Base-by-base conservation (phyloP, 2,329 filamentous ascomycete genomes). In the Colletotrichum sp. region DNA sequence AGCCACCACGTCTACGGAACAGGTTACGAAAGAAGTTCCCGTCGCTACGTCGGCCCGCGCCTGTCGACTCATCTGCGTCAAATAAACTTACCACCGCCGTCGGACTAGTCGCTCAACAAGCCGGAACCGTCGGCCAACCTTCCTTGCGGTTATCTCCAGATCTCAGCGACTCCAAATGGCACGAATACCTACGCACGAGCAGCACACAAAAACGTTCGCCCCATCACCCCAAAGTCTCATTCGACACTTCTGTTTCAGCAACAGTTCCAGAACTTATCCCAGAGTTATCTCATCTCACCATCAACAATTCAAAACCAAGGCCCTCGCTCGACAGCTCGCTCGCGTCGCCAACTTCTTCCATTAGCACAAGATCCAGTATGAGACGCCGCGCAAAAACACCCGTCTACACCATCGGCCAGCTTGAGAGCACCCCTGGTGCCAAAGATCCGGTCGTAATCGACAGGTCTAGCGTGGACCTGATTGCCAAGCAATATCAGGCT, bases 381-480 rank as follows among this genome's bases (percentile, higher is more conserved):
- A 85, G 88, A 72, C 86, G 87, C 34, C 87, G 87, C 68, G 88
- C 88, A 52, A 91, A 90, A 80, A 90, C 89, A 3, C 89, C 89
- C 0, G 87, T 90, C 26, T 85, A 85, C 57, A 83, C 83, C 12
- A 88, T 90, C 72, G 88, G 88, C 16, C 89, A 90, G 78, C 83
- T 89, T 3, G 89, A 90, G 75, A 82, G 76, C 57, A 79, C 82
- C 8, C 74, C 79, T 16, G 77, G 79, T 28, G 73, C 76, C 60
- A 78, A 81, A 9, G 77, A 79, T 6, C 79, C 78, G 12, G 77
- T 77, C 5, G 76, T 81, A 5, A 81, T 81, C 39, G 85, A 86
- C 77, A 84, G 82, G 1, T 84, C 85, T 2, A 89, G 86, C 78
- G 86, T 87, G 39, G 88, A 90, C 69, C 81, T 85, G 52, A 88